phyloP scores from a whole-genome alignment of 148 eudicot genomes.

The Vaccinium darrowii region DNA sequence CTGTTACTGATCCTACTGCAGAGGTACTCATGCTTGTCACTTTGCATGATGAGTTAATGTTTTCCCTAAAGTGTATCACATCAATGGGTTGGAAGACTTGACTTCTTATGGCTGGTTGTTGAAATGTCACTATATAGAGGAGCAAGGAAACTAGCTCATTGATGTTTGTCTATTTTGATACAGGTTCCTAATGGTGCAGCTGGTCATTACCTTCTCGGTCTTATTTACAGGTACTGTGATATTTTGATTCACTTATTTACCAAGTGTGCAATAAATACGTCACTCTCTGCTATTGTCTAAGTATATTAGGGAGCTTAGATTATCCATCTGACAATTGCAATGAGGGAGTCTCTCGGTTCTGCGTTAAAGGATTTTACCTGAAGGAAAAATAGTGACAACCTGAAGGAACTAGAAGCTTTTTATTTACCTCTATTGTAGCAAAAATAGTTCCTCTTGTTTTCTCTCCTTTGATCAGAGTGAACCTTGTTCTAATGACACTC shows the following conservation, averaged over 20 bases:
- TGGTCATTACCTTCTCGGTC: constrained; percentile 99
- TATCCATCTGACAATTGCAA: neutral
- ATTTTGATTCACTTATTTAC: neutral
- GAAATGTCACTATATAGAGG: constrained; percentile 3
- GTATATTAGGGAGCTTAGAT: neutral
- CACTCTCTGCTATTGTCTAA: neutral
- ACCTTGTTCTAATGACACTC: no score
- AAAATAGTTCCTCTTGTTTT: no score
- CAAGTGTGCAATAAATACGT: neutral
- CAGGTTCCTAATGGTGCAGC: constrained; percentile 97
- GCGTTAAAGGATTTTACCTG: neutral
- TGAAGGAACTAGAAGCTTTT: neutral
- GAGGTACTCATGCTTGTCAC: constrained; percentile 51
- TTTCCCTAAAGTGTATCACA: neutral
- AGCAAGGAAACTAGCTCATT: neutral
- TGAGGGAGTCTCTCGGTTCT: neutral
- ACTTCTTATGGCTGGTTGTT: constrained; percentile 9
- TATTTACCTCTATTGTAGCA: neutral
- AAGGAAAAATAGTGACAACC: neutral
- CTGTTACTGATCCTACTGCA: constrained; percentile 66
- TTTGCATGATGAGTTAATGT: neutral
- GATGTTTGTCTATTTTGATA: constrained; percentile 7
- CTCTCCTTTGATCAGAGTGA: no score
- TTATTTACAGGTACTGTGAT: constrained; percentile 65
- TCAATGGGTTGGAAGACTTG: neutral